phyloP scores from a whole-genome alignment of 768 basidiomycete genomes.

The Punctularia strigosozonata region DNA sequence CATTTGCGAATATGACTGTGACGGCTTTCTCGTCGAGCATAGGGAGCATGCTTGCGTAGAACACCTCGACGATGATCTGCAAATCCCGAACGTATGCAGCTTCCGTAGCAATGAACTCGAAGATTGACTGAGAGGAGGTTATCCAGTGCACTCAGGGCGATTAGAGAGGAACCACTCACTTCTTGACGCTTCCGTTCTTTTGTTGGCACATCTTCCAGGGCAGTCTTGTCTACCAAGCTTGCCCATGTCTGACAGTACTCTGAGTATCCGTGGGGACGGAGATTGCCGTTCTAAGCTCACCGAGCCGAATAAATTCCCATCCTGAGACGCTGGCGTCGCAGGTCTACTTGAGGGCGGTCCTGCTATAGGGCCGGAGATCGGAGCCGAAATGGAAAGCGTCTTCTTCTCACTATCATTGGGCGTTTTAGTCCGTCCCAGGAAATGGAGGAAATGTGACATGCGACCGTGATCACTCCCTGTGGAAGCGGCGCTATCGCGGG shows the following conservation, averaged over 20 bases:
- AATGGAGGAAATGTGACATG: conserved; percentile 42
- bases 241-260: conserved; percentile 64
- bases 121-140: conserved; percentile 51
- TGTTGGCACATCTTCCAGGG: conserved; percentile 67
- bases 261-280: conserved; percentile 3
- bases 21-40: conserved; percentile 67
- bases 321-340: conserved; percentile 26
- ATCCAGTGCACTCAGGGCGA: background rate
- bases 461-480: conserved; percentile 22
- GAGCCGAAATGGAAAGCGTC: conserved; percentile 5
- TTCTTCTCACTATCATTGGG: conserved; percentile 31
- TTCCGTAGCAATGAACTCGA: conserved; percentile 91
- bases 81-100: conserved; percentile 82
- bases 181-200: conserved; percentile 84
- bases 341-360: conserved; percentile 17
- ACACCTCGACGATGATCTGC: conserved; percentile 83
- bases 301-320: conserved; percentile 56
- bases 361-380: background rate
- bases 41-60: conserved; percentile 49
- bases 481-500: conserved; percentile 21
- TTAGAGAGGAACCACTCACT: conserved; percentile 22
- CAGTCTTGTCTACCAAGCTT: conserved; percentile 78
- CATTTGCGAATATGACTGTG: conserved; percentile 80
- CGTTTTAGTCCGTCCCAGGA: conserved; percentile 54
- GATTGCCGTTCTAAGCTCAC: conserved; percentile 37